These are phyloP conservation scores for Benincasa hispida DNA, from an alignment of 306 rosid genomes.

Conservation along the genomic window DNA sequence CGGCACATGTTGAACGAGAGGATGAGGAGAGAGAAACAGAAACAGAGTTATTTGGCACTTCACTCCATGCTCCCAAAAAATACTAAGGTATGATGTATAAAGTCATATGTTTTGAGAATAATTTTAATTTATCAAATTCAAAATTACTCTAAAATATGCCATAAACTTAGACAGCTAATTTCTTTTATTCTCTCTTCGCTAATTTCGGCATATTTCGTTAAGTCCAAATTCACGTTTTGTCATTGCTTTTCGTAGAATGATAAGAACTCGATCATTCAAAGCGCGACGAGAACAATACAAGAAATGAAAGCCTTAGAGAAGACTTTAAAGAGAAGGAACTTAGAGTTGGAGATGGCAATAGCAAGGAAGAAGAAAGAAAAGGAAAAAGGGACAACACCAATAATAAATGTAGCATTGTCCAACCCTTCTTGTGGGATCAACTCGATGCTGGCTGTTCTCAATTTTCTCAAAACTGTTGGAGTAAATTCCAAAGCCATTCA, in stretches of 20 bases:
- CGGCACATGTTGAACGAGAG: constrained; percentile 66
- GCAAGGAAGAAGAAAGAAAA: not conserved
- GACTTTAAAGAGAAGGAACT: constrained; percentile 25
- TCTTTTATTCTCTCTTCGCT: no score
- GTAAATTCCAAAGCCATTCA: constrained; percentile 25
- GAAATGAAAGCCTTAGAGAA: constrained; percentile 24
- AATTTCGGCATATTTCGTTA: no score
- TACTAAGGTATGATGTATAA: constrained; percentile 26
- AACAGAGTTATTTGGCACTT: constrained; percentile 31
- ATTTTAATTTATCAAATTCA: no score
- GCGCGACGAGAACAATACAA: constrained; percentile 32
- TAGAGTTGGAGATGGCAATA: constrained; percentile 24
- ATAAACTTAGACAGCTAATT: no score
- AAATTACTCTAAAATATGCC: no score
- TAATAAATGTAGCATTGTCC: constrained; percentile 22
- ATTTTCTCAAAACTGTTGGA: constrained; percentile 29
- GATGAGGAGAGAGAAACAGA: constrained; percentile 57
- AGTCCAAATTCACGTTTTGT: no score
- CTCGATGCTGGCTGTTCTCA: constrained; percentile 41
- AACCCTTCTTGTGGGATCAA: constrained; percentile 36
- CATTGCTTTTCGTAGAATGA: constrained; percentile 30
- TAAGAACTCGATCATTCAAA: constrained; percentile 46
- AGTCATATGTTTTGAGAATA: no score
- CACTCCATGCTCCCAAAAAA: constrained; percentile 54
- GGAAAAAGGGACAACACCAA: not conserved